Evolutionary conservation across 305 asterid species (phyloP).

Genomic region (Fraxinus baroniana): DNA sequence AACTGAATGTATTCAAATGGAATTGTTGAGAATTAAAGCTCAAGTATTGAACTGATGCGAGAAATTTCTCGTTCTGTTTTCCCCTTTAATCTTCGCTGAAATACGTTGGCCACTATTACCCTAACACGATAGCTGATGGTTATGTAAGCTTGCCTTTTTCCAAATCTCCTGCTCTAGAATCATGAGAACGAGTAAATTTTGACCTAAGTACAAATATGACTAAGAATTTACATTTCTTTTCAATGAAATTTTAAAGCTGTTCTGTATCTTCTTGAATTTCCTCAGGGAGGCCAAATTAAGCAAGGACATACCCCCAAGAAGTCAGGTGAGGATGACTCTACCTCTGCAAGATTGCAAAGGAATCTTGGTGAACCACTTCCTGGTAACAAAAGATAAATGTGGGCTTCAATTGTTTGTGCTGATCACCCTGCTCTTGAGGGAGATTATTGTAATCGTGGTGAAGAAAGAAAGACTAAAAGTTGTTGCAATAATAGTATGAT

Average conservation of each 20-base stretch:
- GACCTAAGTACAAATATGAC: background rate
- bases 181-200: background rate
- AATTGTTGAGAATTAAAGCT: background rate
- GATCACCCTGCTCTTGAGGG: background rate
- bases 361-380: conserved; percentile 39
- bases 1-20: background rate
- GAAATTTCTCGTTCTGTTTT: background rate
- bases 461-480: background rate
- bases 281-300: conserved; percentile 62
- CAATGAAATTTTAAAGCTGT: background rate
- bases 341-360: conserved; percentile 32
- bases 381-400: conserved; percentile 29
- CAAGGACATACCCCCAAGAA: conserved; percentile 46
- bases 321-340: conserved; percentile 41
- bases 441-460: conserved; percentile 18
- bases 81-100: background rate
- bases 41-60: background rate
- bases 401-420: conserved; percentile 18
- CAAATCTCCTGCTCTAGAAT: background rate
- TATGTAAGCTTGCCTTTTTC: background rate
- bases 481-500: conserved; percentile 11
- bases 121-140: background rate
- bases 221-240: background rate
- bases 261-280: conserved; percentile 7
- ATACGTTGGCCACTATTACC: background rate